Evolutionary conservation across 345 rosid species (phyloP).

Genomic region (Rhodomyrtus tomentosa): DNA sequence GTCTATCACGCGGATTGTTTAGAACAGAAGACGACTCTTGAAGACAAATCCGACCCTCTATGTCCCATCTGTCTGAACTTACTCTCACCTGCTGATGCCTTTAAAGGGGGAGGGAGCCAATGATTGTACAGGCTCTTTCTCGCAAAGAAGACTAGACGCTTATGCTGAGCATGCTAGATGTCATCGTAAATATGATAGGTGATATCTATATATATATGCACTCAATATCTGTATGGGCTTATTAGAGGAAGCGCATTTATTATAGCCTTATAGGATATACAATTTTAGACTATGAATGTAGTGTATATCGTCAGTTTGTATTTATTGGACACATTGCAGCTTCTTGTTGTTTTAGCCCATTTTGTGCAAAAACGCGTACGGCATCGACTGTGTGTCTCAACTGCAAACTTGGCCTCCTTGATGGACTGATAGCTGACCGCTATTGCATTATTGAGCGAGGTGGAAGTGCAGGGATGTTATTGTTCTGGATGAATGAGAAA

Average conservation of each 20-base stretch:
- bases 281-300: not conserved
- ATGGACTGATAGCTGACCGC: not conserved
- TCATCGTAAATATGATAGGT: not conserved
- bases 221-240: not conserved
- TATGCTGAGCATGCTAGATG: not conserved
- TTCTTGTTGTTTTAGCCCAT: not conserved
- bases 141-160: not conserved
- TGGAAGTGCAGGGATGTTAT: not conserved
- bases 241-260: not conserved
- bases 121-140: slow-evolving; percentile 5
- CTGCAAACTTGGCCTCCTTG: not conserved
- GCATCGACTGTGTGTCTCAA: not conserved
- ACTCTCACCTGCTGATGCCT: slow-evolving; percentile 3
- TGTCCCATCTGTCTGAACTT: slow-evolving; percentile 34
- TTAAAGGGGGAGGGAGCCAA: slow-evolving; percentile 5
- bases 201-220: not conserved
- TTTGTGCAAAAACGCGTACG: not conserved
- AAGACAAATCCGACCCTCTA: slow-evolving; percentile 36
- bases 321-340: not conserved
- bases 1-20: slow-evolving; percentile 54
- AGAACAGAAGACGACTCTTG: slow-evolving; percentile 33
- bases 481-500: not conserved
- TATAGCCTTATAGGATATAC: not conserved
- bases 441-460: not conserved
- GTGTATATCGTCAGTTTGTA: not conserved